Evolutionary conservation across 78 protist genomes (phyloP).

Genomic region (Dictyostelium capitatum): DNA sequence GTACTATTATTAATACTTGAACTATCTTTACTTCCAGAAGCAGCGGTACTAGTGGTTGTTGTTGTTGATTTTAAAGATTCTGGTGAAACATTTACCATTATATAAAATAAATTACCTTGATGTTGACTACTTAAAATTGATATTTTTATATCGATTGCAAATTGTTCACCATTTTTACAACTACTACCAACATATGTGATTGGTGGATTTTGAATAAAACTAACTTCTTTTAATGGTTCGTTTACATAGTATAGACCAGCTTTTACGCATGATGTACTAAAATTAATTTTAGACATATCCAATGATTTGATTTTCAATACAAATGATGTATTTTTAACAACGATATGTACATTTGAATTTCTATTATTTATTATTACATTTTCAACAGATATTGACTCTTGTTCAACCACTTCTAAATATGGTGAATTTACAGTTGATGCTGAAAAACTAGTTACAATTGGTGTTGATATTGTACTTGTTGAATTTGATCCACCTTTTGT

Average conservation of each 20-base stretch:
- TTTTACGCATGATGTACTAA: constrained; percentile 13
- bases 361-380: constrained; percentile 56
- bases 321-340: constrained; percentile 70
- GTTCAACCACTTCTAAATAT: constrained; percentile 43
- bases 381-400: constrained; percentile 56
- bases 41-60: neutral
- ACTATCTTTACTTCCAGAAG: too few relatives aligned
- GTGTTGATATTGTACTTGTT: neutral
- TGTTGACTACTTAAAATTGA: constrained; percentile 66
- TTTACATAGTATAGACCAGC: constrained; percentile 54
- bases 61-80: neutral
- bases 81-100: constrained; percentile 15
- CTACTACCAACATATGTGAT: constrained; percentile 53
- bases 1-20: neutral
- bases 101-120: constrained; percentile 68
- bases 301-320: constrained; percentile 28
- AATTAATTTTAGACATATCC: constrained; percentile 29
- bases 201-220: constrained; percentile 67
- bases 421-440: constrained; percentile 23
- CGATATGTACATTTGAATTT: constrained; percentile 62
- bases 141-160: constrained; percentile 48
- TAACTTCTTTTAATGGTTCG: constrained; percentile 73
- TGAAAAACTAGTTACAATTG: neutral
- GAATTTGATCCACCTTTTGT: neutral
- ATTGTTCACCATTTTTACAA: constrained; percentile 30